Percentiles rank a stretch among this genome's conserved stretches.
Conservation (phyloP, 441 rosid genomes). For the Erodium trifolium region DNA sequence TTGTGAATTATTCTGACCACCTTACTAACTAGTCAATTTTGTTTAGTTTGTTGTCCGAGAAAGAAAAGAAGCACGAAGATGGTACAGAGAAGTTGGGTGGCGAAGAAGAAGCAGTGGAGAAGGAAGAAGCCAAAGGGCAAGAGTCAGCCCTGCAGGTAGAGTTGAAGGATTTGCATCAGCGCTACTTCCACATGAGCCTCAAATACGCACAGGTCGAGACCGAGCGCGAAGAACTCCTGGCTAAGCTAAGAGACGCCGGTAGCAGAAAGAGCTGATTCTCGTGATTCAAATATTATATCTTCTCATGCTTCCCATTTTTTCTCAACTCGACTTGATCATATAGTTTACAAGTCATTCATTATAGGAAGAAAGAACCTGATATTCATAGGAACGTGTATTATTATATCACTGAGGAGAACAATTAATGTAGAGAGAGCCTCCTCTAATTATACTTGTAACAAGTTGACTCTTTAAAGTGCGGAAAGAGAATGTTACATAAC, state of each 20-base stretch:
- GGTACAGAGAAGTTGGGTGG: slow-evolving; percentile 13
- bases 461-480: background rate
- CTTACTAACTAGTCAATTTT: slow-evolving; percentile 9
- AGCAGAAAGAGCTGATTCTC: slow-evolving; percentile 30
- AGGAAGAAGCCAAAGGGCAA: slow-evolving; percentile 8
- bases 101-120: slow-evolving; percentile 18
- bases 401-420: background rate
- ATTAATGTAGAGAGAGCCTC: background rate
- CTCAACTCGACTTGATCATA: background rate
- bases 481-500: slow-evolving; percentile 2
- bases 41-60: slow-evolving; percentile 34
- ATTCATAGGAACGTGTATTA: background rate
- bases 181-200: slow-evolving; percentile 55
- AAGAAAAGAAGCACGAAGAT: slow-evolving; percentile 13
- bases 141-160: slow-evolving; percentile 30
- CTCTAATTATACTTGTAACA: background rate
- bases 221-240: slow-evolving; percentile 42
- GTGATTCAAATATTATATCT: slow-evolving; percentile 15
- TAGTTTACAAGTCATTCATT: slow-evolving; percentile 7
- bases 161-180: slow-evolving; percentile 40
- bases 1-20: background rate
- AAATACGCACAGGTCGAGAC: slow-evolving; percentile 57
- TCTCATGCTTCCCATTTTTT: background rate
- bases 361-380: background rate
- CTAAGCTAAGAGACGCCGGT: slow-evolving; percentile 37